Base-by-base conservation (phyloP, 176 grass and related monocot genomes). In the Canna indica region DNA sequence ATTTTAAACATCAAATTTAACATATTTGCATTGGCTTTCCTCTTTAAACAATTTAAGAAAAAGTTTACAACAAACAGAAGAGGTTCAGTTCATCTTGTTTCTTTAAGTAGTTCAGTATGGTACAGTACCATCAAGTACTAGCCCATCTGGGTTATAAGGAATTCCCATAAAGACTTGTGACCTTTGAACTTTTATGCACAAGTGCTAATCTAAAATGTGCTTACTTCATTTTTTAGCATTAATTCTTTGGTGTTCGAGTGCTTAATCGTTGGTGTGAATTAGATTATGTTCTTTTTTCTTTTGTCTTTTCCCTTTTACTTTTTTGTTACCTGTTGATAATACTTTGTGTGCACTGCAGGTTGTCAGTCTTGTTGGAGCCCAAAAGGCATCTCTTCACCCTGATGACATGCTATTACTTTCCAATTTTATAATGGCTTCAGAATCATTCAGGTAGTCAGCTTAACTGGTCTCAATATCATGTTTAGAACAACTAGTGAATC, bases 391-490 rank as follows among this genome's bases (percentile, higher is more conserved):
- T 68, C 81, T 99, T 67, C 86, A 93, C 80, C 84, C 89, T 20
- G 94, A 93, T 92, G 94, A 99, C 68, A 90, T 99, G 68, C 79
- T 99, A 24, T 83, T 99, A 57, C 94, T 99, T 76, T 67, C 94
- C 15, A 99, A 99, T 77, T 99, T 99, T 72, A 81, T 99, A 75
- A 60, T 93, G 34, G 90, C 90, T 50, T 93, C 86, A 34, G 89
- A 90, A 88, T 99, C 89, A 77, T 99, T 99, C 82, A 99, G 90
- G 94, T 99, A 84, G 70, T 46, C 59, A 64, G 64, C 60, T 46
- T 24, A 25, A 2, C 31, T 47, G 17, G 31, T 11, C 20, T 65
- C 34, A 65, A 36, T n/a, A 3, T 33, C 27, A 20, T 20, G 11
- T 36, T 22, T 65, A 36, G 34, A 8, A 36, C 33, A 22, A 36